Base-by-base conservation (phyloP, 495 filamentous ascomycete species). In the Penicillium atrosanguineum region DNA sequence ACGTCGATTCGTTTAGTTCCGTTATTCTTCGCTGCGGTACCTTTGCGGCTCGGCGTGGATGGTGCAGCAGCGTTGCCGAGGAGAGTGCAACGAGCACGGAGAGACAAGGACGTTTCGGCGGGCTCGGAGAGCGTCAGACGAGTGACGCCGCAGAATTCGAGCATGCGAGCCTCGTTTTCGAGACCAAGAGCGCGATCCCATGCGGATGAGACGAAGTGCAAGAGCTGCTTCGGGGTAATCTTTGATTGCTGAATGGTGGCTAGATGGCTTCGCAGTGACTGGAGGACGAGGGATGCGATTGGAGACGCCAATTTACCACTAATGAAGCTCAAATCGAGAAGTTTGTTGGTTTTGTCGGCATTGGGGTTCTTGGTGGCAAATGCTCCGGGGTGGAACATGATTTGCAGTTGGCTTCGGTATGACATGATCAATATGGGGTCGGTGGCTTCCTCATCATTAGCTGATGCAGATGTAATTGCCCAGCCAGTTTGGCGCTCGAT, bases 401-500 rank as follows among this genome's bases (percentile, higher is more conserved):
- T 81, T 59, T 90, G 82, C 29, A 97, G 81, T 48, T 93, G 84
- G 34, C 78, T 76, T 55, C 79, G 74, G 72, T 95, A 96, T n/a
- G 82, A 82, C 81, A 97, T 86, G 6, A 86, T 87, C 34, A 96
- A 64, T 5, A 73, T 75, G 2, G 80, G 83, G 14, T 77, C 81
- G 40, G 66, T 59, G 16, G 62, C 39, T 3, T 53, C 53, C 21
- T 61, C 64, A 2, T 65, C 55, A 18, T 46, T 41, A 7, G 76
- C 65, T 7, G 83, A 75, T 11, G 85, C 85, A 0, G 82, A 83
- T 50, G 84, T 78, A 47, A 93, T 86, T 4, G 73, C 77, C 95
- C 95, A 98, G 50, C 91, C 89, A 56, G 84, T 78, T 28, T 80
- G 68, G 39, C 74, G 71, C 68, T 95, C 91, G 9, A 97, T 73